phyloP scores from a whole-genome alignment of 345 rosid genomes.

The Brassica incana region DNA sequence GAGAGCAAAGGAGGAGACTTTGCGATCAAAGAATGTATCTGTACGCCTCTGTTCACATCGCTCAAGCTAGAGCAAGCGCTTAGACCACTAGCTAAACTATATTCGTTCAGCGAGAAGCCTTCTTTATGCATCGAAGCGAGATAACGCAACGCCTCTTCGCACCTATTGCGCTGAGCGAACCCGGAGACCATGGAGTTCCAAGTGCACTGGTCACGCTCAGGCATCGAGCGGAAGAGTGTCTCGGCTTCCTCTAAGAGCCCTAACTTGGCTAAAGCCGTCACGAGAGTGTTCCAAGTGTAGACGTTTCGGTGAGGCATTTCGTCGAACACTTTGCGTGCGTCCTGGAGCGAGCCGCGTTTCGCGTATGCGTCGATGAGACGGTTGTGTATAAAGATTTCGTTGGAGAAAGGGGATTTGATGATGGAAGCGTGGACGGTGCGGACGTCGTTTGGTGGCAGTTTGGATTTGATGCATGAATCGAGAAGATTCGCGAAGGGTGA shows the following conservation, averaged over 20 bases:
- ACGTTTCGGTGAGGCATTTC: conserved; percentile 61
- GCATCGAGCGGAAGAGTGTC: conserved; percentile 50
- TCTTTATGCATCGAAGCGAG: conserved; percentile 61
- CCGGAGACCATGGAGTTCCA: conserved; percentile 84
- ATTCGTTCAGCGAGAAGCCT: conserved; percentile 54
- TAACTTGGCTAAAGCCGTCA: conserved; percentile 50
- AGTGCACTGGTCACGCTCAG: conserved; percentile 70
- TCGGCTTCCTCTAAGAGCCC: conserved; percentile 64
- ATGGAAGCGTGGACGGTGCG: conserved; percentile 63
- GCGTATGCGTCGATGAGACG: conserved; percentile 65
- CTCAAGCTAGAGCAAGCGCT: conserved; percentile 65
- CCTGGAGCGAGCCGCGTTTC: conserved; percentile 53
- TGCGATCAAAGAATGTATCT: conserved; percentile 65
- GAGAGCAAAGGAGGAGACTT: conserved; percentile 47
- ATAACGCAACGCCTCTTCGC: conserved; percentile 58
- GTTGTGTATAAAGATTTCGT: conserved; percentile 64
- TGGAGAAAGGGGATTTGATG: conserved; percentile 48
- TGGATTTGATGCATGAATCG: conserved; percentile 59
- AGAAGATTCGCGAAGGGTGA: conserved; percentile 65
- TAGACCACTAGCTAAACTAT: conserved; percentile 65
- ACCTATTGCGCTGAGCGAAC: conserved; percentile 62
- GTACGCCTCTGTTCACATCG: conserved; percentile 55
- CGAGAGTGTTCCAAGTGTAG: conserved; percentile 68
- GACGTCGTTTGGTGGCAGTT: conserved; percentile 35
- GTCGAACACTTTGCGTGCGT: conserved; percentile 67